Evolutionary conservation across 75 land plant genomes (phyloP), one percentile per base, ranked within the genome.

Genomic region (Cunninghamia lanceolata): DNA sequence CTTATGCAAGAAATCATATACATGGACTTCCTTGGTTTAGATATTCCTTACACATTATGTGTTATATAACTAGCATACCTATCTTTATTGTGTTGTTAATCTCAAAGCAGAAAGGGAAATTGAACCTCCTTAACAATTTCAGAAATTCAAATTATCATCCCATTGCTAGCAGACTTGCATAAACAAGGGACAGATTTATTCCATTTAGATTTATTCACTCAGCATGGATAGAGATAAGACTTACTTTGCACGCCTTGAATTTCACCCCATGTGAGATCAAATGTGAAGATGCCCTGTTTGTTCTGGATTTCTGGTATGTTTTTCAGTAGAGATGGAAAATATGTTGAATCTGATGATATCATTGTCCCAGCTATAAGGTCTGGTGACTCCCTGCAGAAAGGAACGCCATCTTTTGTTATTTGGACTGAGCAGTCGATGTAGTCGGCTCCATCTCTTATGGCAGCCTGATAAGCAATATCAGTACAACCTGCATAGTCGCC

Each of bases 341-440:
- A 86, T 4, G n/a, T 38, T 75, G 91, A 89, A 85, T 75, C 87
- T 1, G 85, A 40, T 68, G 84, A 7, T 7, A 91, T 93, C 85
- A 78, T 90, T 15, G 98, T 95, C 40, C 76, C 86, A 11, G 40
- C 42, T 13, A 87, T 34, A 40, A 96, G 93, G 85, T 96, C 93
- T 34, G 89, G 68, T 34, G 88, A 86, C 38, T 89, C 89, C 80
- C 90, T 85, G 86, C 99, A 96, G 86, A 96, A 90, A 30, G 94
- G 85, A 7, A 95, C 89, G 52, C 99, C 95, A 89, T 96, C 99
- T 88, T 89, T 93, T n/a, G 99, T 91, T 85, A 96, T 90, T 86
- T 96, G 99, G 42, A 96, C 95, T 16, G 96, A 86, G 89, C 99
- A 96, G 83, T 95, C 99, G 35, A 96, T 95, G 43, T 94, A 89